Percentiles rank a stretch among this genome's conserved stretches.
phyloP scores from a whole-genome alignment of 805 yeast species.

The Clavispora santaluciae region DNA sequence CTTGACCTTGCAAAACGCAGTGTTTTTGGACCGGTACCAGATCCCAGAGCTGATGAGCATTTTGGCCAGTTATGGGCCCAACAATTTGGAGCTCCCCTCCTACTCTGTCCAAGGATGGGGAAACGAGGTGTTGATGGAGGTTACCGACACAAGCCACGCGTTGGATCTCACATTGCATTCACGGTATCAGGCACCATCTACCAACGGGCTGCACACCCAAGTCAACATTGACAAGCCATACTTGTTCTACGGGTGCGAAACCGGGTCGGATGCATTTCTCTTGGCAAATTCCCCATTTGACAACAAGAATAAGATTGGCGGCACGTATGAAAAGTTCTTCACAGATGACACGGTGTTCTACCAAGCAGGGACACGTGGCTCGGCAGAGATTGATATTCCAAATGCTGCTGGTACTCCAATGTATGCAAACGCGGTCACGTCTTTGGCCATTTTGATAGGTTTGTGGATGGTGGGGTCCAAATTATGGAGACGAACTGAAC shows the following conservation, averaged over 20 bases:
- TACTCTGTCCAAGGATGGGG: constrained; percentile 38
- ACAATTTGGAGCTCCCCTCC: constrained; percentile 38
- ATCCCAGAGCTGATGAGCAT: constrained; percentile 20
- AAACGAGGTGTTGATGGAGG: constrained; percentile 30
- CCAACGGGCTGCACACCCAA: constrained; percentile 4
- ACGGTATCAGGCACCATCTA: constrained; percentile 33
- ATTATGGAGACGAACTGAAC: neutral
- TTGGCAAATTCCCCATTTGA: constrained; percentile 36
- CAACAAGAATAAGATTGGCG: constrained; percentile 24
- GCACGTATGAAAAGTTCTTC: constrained; percentile 32
- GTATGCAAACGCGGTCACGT: constrained; percentile 7
- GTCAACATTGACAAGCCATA: constrained; percentile 21
- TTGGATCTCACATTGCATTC: constrained; percentile 31
- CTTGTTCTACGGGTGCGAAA: constrained; percentile 37
- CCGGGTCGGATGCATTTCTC: constrained; percentile 20
- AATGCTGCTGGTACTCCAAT: constrained; percentile 6
- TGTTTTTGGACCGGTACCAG: constrained; percentile 38
- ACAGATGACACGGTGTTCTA: constrained; percentile 39
- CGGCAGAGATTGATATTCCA: constrained; percentile 8
- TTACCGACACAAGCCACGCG: constrained; percentile 11
- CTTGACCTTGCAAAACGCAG: constrained; percentile 24
- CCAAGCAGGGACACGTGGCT: constrained; percentile 17
- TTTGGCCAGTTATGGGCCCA: constrained; percentile 26
- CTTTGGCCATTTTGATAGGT: constrained; percentile 9
- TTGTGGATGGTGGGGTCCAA: constrained; percentile 4